phyloP scores from a whole-genome alignment of 2,329 filamentous ascomycete species.

The Lecanoromycetidae sp. region DNA sequence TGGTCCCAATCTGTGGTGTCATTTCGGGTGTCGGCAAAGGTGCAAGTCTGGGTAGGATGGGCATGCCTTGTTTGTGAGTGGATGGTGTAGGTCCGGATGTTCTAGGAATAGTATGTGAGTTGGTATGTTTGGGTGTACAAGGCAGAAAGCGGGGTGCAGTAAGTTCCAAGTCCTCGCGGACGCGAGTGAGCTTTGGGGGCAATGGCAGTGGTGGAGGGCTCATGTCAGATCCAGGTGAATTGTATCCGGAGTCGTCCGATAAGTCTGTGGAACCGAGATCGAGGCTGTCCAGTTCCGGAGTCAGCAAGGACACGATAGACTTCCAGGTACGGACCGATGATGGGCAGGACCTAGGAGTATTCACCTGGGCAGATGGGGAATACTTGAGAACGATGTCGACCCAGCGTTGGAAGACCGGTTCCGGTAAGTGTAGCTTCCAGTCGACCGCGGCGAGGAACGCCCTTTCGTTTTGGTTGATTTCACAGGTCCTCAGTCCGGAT shows the following conservation, averaged over 20 bases:
- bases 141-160: too few species aligned
- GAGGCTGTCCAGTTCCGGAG: conserved; percentile 36
- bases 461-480: conserved; percentile 96
- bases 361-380: conserved; percentile 45
- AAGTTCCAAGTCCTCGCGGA: conserved; percentile 2
- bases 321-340: conserved; percentile 28
- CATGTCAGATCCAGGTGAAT: conserved; percentile 12
- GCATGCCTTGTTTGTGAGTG: conserved; percentile 31
- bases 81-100: conserved; percentile 39
- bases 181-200: too few species aligned
- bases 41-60: conserved; percentile 42
- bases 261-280: conserved; percentile 13
- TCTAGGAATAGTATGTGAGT: conserved; percentile 28
- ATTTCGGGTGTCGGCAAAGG: conserved; percentile 50
- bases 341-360: conserved; percentile 20
- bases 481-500: conserved; percentile 79
- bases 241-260: conserved; percentile 14
- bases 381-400: conserved; percentile 82
- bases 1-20: conserved; percentile 44
- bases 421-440: conserved; percentile 90
- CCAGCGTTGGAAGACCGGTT: conserved; percentile 82
- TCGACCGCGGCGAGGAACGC: conserved; percentile 79
- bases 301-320: conserved; percentile 42
- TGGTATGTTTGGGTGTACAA: conserved; percentile 26
- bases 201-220: conserved; percentile 12